Evolutionary conservation across 2,329 filamentous ascomycete genomes (phyloP).

Genomic region (Ceratocystis harringtonii): DNA sequence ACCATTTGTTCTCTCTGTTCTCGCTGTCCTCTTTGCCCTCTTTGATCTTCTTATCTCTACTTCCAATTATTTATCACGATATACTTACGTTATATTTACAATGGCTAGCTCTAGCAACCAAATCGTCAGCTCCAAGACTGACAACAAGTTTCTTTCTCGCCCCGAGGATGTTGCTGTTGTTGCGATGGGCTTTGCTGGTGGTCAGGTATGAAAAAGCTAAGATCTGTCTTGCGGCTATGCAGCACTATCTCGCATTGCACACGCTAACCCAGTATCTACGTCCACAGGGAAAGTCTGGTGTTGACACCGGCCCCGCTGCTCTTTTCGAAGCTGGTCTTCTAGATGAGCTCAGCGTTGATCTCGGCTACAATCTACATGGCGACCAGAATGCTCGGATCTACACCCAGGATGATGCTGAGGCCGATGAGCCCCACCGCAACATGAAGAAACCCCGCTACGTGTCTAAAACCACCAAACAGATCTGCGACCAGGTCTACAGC

Average conservation of each 20-base stretch:
- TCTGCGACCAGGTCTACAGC: constrained; percentile 73
- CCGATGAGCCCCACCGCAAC: constrained; percentile 65
- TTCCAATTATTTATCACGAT: not conserved
- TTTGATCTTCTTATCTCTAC: not conserved
- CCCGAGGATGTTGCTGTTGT: constrained; percentile 76
- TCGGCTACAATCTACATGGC: constrained; percentile 77
- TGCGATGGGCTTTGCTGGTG: constrained; percentile 89
- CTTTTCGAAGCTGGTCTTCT: constrained; percentile 82
- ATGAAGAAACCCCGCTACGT: constrained; percentile 92
- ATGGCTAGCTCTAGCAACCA: constrained; percentile 16
- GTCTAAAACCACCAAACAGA: constrained; percentile 65
- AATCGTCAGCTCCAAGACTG: constrained; percentile 40
- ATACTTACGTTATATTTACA: not conserved
- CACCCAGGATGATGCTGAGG: constrained; percentile 52
- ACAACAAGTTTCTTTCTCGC: constrained; percentile 63
- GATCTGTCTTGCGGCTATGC: not conserved
- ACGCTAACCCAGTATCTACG: constrained; percentile 16
- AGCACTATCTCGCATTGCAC: not conserved
- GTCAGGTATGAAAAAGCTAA: constrained; percentile 50
- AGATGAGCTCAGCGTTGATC: constrained; percentile 64
- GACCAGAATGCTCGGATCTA: constrained; percentile 74
- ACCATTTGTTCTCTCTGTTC: not conserved
- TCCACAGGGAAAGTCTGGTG: constrained; percentile 67
- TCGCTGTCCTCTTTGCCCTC: not conserved
- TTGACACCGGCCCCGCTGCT: constrained; percentile 78